Evolutionary conservation across 306 rosid species (phyloP).

Genomic region (Purshia tridentata): DNA sequence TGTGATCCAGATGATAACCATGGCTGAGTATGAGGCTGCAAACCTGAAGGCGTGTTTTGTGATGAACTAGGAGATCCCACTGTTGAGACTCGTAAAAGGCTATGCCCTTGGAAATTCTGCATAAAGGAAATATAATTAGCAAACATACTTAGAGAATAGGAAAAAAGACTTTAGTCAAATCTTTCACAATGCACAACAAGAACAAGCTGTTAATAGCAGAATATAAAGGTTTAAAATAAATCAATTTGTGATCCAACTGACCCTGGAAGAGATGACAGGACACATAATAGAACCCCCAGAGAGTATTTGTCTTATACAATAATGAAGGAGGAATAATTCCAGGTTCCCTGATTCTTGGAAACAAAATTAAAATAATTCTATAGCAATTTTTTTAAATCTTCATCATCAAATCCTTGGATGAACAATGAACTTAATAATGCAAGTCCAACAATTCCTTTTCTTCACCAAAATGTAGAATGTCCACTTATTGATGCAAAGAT

Average conservation of each 20-base stretch:
- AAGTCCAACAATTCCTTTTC: not conserved
- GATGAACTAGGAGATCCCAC: constrained; percentile 61
- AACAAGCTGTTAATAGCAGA: constrained; percentile 1
- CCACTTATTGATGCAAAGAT: not conserved
- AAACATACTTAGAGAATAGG: constrained; percentile 5
- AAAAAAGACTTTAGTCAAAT: not conserved
- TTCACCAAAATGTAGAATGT: not conserved
- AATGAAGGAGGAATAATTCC: not conserved
- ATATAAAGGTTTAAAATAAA: not conserved
- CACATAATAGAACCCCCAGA: not conserved
- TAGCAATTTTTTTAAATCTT: not conserved
- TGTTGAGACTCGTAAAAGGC: constrained; percentile 62
- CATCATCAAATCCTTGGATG: not conserved
- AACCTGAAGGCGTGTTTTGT: constrained; percentile 57
- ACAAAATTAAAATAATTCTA: not conserved
- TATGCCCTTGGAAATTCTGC: constrained; percentile 84
- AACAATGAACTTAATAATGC: not conserved
- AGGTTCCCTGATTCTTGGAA: not conserved
- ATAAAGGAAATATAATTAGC: constrained; percentile 22
- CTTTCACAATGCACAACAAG: not conserved
- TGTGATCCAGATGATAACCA: constrained; percentile 82
- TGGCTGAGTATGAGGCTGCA: constrained; percentile 77
- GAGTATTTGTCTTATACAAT: not conserved
- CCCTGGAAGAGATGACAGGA: not conserved
- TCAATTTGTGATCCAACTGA: not conserved